A percentile compares a stretch with the other conserved stretches of the same genome.
Conservation (phyloP, 768 basidiomycete species). For the Agrocybe pediades region DNA sequence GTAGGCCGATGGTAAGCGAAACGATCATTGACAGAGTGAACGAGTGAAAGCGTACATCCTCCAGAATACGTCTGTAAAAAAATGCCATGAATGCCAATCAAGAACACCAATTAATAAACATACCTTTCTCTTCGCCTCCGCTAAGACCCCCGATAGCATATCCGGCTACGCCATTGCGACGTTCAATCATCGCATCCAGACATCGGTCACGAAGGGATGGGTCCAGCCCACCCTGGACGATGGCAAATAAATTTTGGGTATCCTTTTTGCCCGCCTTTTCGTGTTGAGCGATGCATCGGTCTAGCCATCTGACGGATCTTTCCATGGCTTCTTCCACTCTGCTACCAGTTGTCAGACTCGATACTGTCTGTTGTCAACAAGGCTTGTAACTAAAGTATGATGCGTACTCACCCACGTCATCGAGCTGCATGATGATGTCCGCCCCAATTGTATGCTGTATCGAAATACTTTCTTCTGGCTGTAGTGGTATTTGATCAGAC, state of each 20-base stretch:
- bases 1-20: background rate
- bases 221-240: conserved; percentile 88
- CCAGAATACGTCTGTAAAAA: conserved; percentile 75
- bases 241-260: conserved; percentile 86
- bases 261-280: conserved; percentile 62
- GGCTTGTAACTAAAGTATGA: background rate
- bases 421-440: conserved; percentile 94
- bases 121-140: conserved; percentile 91
- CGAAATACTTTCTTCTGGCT: conserved; percentile 91
- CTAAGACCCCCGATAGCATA: conserved; percentile 91
- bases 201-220: conserved; percentile 71
- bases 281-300: conserved; percentile 82
- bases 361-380: conserved; percentile 44
- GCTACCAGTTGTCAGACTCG: conserved; percentile 77
- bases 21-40: background rate
- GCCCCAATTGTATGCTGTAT: conserved; percentile 91
- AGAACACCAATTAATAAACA: conserved; percentile 3
- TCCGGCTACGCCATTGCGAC: conserved; percentile 78
- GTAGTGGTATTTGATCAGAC: conserved; percentile 5
- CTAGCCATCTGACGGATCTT: conserved; percentile 87
- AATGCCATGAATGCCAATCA: background rate
- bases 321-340: conserved; percentile 89
- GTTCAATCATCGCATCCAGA: conserved; percentile 77
- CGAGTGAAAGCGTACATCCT: conserved; percentile 52
- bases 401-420: conserved; percentile 75